Base-by-base conservation (phyloP, 2,329 filamentous ascomycete species). In the Triangularia setosa region DNA sequence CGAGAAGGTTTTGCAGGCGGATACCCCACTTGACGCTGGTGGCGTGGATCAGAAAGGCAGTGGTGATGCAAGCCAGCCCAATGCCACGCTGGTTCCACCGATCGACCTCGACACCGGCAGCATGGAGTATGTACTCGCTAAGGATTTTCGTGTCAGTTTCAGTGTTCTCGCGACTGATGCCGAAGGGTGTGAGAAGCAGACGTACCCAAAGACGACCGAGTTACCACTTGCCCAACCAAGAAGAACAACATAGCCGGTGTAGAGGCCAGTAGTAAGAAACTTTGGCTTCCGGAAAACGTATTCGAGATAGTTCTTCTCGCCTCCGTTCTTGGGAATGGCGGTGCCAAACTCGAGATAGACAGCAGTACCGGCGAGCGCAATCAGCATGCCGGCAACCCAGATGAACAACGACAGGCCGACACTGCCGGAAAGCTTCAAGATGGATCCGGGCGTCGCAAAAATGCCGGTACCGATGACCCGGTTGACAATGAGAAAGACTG, bases 281-380 rank as follows among this genome's bases (percentile, higher is more conserved):
- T 79, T 81, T 1, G 87, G 87, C 69, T 79, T 82, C 35, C 83
- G 80, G 77, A 82, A 89, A 60, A 88, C 83, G 72, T 80, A 87
- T 72, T 89, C 87, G 68, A 89, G 84, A 70, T 89, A 89, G 74
- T 87, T 87, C 77, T 88, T 88, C 74, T 88, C 85, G 18, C 87
- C 86, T 48, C 87, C 87, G 72, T 88, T 88, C 58, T 82, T 80
- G 53, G 87, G 87, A 54, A 90, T 82, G 0, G 83, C 86, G 0
- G 86, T 89, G 24, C 87, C 87, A 64, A 86, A 88, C 72, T 90
- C 87, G 63, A 90, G 78, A 67, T 88, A 88, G 21, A 89, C 85
- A n/a, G 83, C 81, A 61, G 86, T 84, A 63, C 87, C 87, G 11
- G 85, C 84, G 12, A 77, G 80, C 4, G 87, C 85, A 68, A 90